Conservation (phyloP, 1,139 yeast species). For the Sugiyamaella japonica region DNA sequence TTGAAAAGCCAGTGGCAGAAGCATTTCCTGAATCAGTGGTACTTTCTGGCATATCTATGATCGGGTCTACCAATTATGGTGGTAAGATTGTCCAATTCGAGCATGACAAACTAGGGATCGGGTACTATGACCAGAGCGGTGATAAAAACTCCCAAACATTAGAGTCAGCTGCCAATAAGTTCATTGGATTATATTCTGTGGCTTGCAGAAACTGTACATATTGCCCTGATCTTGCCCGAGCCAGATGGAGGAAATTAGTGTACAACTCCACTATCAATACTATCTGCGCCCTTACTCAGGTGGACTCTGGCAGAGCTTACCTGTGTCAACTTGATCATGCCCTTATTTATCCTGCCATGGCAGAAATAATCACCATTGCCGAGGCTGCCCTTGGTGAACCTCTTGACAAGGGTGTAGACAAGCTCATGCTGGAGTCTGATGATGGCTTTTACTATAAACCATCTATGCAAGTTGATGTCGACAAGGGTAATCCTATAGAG, state of each 20-base stretch:
- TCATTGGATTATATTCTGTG: conserved; percentile 52
- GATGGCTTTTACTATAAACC: conserved; percentile 68
- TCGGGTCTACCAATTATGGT: conserved; percentile 60
- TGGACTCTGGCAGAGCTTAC: conserved; percentile 61
- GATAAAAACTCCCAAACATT: conserved; percentile 24
- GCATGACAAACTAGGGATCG: conserved; percentile 54
- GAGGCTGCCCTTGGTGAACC: conserved; percentile 53
- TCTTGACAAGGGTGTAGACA: conserved; percentile 48
- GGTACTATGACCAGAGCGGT: conserved; percentile 46
- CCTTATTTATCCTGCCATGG: conserved; percentile 57
- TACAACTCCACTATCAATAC: conserved; percentile 71
- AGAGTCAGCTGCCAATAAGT: conserved; percentile 44
- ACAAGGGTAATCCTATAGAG: conserved; percentile 71
- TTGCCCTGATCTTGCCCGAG: conserved; percentile 43
- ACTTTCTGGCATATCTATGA: conserved; percentile 68
- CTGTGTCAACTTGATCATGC: conserved; percentile 51
- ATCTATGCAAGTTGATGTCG: conserved; percentile 70
- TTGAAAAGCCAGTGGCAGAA: conserved; percentile 60
- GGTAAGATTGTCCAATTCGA: conserved; percentile 53
- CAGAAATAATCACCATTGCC: conserved; percentile 62
- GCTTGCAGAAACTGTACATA: conserved; percentile 46
- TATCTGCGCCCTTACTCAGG: conserved; percentile 55
- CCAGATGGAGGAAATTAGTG: conserved; percentile 69
- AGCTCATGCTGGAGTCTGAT: conserved; percentile 56
- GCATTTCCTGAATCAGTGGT: conserved; percentile 59